Evolutionary conservation across 192 early-diverging fungal genomes (phyloP).

Genomic region (Lobosporangium transversale): DNA sequence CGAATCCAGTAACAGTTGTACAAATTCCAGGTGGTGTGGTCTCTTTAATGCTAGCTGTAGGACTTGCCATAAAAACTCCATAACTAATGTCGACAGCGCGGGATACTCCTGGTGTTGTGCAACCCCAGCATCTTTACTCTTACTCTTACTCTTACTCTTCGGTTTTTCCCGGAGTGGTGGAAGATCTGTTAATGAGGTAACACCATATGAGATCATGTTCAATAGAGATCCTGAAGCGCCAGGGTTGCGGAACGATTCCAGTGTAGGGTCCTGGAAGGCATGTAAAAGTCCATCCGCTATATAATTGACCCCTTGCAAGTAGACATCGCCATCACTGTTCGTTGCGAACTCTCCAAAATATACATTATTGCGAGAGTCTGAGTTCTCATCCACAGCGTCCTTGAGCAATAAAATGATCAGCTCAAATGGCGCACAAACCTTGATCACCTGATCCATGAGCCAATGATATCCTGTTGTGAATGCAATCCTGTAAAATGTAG

Average conservation of each 20-base stretch:
- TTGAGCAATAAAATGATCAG: constrained; percentile 42
- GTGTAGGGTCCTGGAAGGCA: constrained; percentile 44
- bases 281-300: constrained; percentile 46
- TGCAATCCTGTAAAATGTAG: constrained; percentile 31
- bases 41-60: constrained; percentile 45
- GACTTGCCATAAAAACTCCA: constrained; percentile 50
- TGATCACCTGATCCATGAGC: constrained; percentile 49
- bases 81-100: constrained; percentile 32
- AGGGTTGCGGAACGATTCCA: constrained; percentile 50
- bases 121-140: not conserved
- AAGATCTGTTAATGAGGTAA: constrained; percentile 40
- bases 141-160: not conserved
- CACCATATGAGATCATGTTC: constrained; percentile 50
- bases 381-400: constrained; percentile 43
- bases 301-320: constrained; percentile 42
- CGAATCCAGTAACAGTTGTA: constrained; percentile 37
- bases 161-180: constrained; percentile 31
- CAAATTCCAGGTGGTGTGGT: constrained; percentile 45
- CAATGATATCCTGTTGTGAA: constrained; percentile 42
- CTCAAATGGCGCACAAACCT: constrained; percentile 46
- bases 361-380: constrained; percentile 32
- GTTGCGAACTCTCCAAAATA: constrained; percentile 47
- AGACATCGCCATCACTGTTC: constrained; percentile 28
- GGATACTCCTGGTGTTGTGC: constrained; percentile 34
- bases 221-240: constrained; percentile 44